phyloP scores from a whole-genome alignment of 495 filamentous ascomycete genomes.

The Thermochaetoides thermophila region DNA sequence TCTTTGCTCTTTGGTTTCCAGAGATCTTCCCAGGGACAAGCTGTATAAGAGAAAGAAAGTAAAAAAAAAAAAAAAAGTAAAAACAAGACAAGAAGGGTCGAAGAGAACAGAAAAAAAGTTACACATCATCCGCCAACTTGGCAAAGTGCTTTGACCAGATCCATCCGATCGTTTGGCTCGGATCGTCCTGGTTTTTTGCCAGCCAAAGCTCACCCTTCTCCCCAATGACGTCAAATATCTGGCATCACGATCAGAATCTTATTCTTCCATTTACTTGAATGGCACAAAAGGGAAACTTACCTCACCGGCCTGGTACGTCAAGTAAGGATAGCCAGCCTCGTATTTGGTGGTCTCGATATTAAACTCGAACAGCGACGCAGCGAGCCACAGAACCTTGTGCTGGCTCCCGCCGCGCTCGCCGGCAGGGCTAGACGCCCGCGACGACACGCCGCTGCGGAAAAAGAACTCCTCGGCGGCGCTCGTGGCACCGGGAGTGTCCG shows the following conservation, averaged over 20 bases:
- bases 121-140: constrained; percentile 50
- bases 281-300: constrained; percentile 29
- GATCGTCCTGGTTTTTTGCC: constrained; percentile 90
- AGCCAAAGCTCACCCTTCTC: constrained; percentile 98
- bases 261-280: no score
- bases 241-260: no score
- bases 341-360: constrained; percentile 83
- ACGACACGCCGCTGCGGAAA: no score
- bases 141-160: constrained; percentile 98
- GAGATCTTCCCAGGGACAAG: background rate
- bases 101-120: no score
- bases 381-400: constrained; percentile 62
- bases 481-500: constrained; percentile 41
- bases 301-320: constrained; percentile 88
- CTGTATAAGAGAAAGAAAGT: background rate
- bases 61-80: background rate
- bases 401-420: constrained; percentile 28
- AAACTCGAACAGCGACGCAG: constrained; percentile 89
- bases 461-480: no score
- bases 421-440: constrained; percentile 37
- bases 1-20: background rate
- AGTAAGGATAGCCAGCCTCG: constrained; percentile 89
- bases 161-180: constrained; percentile 68
- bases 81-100: constrained; percentile 1
- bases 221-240: constrained; percentile 79